Evolutionary conservation across 2,329 filamentous ascomycete genomes (phyloP).

Genomic region (Harringtonia aguacate): DNA sequence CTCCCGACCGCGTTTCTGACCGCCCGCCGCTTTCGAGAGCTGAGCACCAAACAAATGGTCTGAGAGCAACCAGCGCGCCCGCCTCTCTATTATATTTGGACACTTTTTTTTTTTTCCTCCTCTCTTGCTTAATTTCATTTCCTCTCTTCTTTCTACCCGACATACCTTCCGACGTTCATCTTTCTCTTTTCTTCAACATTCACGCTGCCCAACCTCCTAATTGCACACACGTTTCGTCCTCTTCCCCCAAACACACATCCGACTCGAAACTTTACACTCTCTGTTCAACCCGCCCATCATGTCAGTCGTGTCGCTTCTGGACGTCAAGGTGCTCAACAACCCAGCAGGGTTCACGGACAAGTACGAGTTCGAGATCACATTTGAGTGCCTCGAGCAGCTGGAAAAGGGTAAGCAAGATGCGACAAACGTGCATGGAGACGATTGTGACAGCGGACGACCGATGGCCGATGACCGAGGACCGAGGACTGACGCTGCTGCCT

Average conservation of each 20-base stretch:
- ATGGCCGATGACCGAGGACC: too few relatives aligned
- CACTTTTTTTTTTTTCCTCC: conserved; percentile 1
- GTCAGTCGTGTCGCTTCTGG: conserved; percentile 93
- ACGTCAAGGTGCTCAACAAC: conserved; percentile 95
- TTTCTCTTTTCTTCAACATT: not conserved
- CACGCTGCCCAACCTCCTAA: too few relatives aligned
- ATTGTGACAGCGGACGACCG: too few relatives aligned
- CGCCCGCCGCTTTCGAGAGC: not conserved
- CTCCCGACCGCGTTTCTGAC: conserved; percentile 11
- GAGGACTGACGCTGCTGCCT: conserved; percentile 3
- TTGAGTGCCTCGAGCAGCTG: conserved; percentile 89
- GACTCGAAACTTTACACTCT: not conserved
- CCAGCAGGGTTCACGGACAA: conserved; percentile 86
- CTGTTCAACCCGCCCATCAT: conserved; percentile 41
- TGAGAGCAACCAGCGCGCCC: not conserved
- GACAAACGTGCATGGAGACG: too few relatives aligned
- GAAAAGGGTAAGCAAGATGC: conserved; percentile 64
- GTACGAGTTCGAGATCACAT: conserved; percentile 97
- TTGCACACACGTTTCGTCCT: not conserved
- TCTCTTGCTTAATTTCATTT: not conserved
- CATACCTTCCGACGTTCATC: not conserved
- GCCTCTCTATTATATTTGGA: not conserved
- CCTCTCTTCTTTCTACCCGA: not conserved
- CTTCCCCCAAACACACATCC: not conserved
- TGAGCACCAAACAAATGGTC: not conserved